Base-by-base conservation (phyloP, 1,139 yeast species). In the Nakaseomyces nivariensis region DNA sequence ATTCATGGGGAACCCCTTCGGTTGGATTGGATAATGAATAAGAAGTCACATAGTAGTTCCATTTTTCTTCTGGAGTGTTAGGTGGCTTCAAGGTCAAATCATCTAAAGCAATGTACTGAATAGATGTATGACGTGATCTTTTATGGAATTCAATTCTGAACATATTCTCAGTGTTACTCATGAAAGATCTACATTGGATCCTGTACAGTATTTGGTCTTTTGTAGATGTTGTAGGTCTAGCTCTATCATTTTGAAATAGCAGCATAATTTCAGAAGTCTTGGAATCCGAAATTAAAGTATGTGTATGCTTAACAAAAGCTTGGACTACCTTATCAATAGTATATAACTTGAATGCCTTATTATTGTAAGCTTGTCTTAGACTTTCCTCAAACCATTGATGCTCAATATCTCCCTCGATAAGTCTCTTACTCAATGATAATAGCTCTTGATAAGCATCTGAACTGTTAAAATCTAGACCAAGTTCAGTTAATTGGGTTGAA, bases 331-430 rank as follows among this genome's bases (percentile, higher is more conserved):
- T 92, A 66, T 92, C 98, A 54, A 92, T 77, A 3, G 98, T 92
- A 69, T 90, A 92, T 49, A 92, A 70, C 67, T 87, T 88, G 72
- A 86, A 94, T 0, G 97, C 98, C 56, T 82, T 83, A 69, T 92
- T 94, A 60, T 94, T 80, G 71, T 87, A 92, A 0, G 95, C 97
- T 72, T 90, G 97, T 57, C 99, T 87, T 54, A 94, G 71, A 26
- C 96, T 78, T 67, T 92, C 98, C 71, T 92, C 99, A 66, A 86
- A 92, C 86, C 94, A 85, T 67, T 85, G 95, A 58, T 89, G 96
- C 61, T 92, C 98, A 49, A 92, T 72, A 41, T 89, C 95, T 31
- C 96, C 96, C 60, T 88, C 95, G 56, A 94, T 85, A 49, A 90
- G 72, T 56, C 81, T 78, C 58, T 81, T 89, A 50, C 95, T 78